A percentile compares a stretch with the other conserved stretches of the same genome.
Evolutionary conservation across 345 rosid species (phyloP).

Genomic region (Eucalyptus coolabah): DNA sequence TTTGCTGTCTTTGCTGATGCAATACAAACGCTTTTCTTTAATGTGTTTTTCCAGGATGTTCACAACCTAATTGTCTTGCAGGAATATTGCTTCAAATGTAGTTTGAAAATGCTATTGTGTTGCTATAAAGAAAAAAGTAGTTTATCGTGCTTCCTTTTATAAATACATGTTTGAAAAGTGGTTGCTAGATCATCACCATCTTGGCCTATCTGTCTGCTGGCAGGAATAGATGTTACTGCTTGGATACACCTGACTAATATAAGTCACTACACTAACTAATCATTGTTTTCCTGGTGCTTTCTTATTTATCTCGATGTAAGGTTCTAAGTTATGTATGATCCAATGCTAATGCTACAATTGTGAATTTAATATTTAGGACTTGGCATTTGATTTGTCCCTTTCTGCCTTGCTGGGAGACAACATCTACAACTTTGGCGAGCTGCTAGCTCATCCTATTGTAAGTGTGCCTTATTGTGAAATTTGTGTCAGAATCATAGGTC

Average conservation of each 20-base stretch:
- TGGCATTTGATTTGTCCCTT: conserved; percentile 96
- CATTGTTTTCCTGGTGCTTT: neutral
- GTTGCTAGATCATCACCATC: neutral
- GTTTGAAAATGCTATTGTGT: neutral
- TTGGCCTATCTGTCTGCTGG: neutral
- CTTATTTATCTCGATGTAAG: neutral
- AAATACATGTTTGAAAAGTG: neutral
- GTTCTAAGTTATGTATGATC: neutral
- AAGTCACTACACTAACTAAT: neutral
- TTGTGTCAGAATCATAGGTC: neutral
- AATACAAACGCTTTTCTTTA: neutral
- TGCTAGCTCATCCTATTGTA: conserved; percentile 98
- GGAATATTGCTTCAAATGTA: neutral
- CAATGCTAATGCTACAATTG: neutral
- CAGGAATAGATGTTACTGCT: neutral
- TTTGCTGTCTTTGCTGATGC: neutral
- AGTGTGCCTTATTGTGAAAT: conserved; percentile 8
- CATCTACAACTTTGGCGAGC: conserved; percentile 97
- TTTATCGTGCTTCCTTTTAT: neutral
- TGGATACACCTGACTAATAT: neutral
- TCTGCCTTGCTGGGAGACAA: conserved; percentile 98
- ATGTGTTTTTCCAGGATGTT: neutral
- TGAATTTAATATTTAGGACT: conserved; percentile 45
- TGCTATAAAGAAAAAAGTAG: neutral
- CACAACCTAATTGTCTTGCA: neutral